Conservation (phyloP, 805 yeast species). For the Phaffomyces opuntiae region DNA sequence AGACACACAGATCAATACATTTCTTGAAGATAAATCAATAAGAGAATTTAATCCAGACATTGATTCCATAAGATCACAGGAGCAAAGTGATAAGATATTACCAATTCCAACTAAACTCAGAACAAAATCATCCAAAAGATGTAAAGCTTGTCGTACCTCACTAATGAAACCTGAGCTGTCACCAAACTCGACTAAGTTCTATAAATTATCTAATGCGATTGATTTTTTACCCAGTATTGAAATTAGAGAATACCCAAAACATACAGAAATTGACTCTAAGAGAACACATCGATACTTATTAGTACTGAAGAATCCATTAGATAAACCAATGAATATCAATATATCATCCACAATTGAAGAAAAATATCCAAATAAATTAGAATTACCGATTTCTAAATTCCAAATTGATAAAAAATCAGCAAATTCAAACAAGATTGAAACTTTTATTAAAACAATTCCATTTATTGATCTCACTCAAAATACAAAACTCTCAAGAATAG, state of each 20-base stretch:
- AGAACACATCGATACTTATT: constrained; percentile 5
- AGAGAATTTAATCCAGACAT: constrained; percentile 1
- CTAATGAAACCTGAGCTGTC: constrained; percentile 24
- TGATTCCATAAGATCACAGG: neutral
- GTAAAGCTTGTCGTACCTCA: constrained; percentile 23
- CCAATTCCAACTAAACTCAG: constrained; percentile 17
- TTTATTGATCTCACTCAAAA: constrained; percentile 21
- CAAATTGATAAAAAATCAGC: constrained; percentile 14
- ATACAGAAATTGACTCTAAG: neutral
- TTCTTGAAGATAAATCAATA: constrained; percentile 9
- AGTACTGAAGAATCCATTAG: constrained; percentile 14
- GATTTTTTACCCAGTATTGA: constrained; percentile 18
- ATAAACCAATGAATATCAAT: constrained; percentile 5
- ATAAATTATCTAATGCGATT: constrained; percentile 22
- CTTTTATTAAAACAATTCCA: constrained; percentile 22
- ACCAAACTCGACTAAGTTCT: constrained; percentile 20
- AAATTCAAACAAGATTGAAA: constrained; percentile 14
- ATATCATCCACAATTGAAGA: constrained; percentile 7
- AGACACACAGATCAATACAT: constrained; percentile 10
- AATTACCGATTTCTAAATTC: constrained; percentile 16
- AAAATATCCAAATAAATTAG: constrained; percentile 2
- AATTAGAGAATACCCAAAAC: constrained; percentile 3
- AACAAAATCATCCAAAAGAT: constrained; percentile 19
- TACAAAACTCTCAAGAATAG: constrained; percentile 25
- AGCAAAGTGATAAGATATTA: no score